Percentiles rank a stretch among this genome's conserved stretches.
These are phyloP conservation scores for Aspergillus neoniger DNA, from an alignment of 2,329 filamentous ascomycete genomes.

Conservation along the genomic window DNA sequence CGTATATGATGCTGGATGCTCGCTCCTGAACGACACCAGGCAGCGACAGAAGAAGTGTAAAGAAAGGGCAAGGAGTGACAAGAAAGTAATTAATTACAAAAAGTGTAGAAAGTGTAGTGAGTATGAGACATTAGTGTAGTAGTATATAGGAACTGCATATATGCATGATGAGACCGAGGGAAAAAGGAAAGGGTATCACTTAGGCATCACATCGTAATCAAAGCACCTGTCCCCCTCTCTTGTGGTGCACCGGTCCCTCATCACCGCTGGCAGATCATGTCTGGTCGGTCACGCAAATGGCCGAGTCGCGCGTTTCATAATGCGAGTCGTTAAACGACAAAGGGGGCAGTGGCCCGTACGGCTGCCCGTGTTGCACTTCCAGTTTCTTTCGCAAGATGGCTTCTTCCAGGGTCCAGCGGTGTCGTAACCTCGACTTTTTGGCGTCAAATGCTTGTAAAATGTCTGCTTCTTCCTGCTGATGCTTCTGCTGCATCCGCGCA, in stretches of 20 bases:
- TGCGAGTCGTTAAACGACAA: slow-evolving; percentile 35
- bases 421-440: slow-evolving; percentile 38
- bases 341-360: slow-evolving; percentile 43
- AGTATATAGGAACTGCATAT: slow-evolving; percentile 6
- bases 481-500: slow-evolving; percentile 37
- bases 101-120: slow-evolving; percentile 1
- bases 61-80: background rate
- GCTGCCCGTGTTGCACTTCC: slow-evolving; percentile 37
- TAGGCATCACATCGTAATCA: slow-evolving; percentile 28
- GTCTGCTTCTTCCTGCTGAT: slow-evolving; percentile 36
- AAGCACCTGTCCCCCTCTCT: slow-evolving; percentile 19
- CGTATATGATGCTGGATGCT: slow-evolving; percentile 16
- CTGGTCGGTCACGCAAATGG: slow-evolving; percentile 29
- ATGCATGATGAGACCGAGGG: slow-evolving; percentile 19
- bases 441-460: slow-evolving; percentile 34
- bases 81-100: slow-evolving; percentile 19
- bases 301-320: slow-evolving; percentile 32
- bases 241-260: slow-evolving; percentile 17
- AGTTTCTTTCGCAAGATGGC: slow-evolving; percentile 43
- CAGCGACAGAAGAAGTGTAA: slow-evolving; percentile 7
- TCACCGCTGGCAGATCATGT: slow-evolving; percentile 16
- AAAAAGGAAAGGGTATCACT: slow-evolving; percentile 30
- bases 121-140: slow-evolving; percentile 3
- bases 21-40: slow-evolving; percentile 8
- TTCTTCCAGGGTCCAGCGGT: slow-evolving; percentile 47